Evolutionary conservation across 352 stramenopile species (phyloP).

Genomic region (Pythium periplocum): DNA sequence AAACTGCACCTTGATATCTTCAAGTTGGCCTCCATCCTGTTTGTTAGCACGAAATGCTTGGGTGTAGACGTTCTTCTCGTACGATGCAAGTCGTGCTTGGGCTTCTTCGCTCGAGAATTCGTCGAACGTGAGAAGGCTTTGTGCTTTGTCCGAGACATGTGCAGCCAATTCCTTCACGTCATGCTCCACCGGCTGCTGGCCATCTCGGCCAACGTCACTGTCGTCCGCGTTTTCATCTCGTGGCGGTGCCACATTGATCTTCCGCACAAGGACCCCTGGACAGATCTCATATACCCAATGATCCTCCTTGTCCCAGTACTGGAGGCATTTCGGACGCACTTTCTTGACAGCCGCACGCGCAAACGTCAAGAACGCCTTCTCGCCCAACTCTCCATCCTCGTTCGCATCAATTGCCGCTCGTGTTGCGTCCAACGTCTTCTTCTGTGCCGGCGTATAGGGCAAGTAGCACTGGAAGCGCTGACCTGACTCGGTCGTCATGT

Average conservation of each 20-base stretch:
- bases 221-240: too few species aligned
- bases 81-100: conserved; percentile 31
- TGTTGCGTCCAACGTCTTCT: not conserved
- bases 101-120: conserved; percentile 43
- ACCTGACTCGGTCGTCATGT: conserved; percentile 60
- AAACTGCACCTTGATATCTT: conserved; percentile 58
- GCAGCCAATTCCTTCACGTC: conserved; percentile 11
- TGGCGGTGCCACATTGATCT: conserved; percentile 21
- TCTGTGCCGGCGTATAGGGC: conserved; percentile 24
- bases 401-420: not conserved
- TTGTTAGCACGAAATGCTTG: conserved; percentile 29
- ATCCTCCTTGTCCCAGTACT: conserved; percentile 44
- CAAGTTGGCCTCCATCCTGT: conserved; percentile 5
- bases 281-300: conserved; percentile 72
- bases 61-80: conserved; percentile 55
- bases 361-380: conserved; percentile 36
- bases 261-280: conserved; percentile 43
- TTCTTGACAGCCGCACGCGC: conserved; percentile 45
- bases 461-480: conserved; percentile 76
- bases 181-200: not conserved
- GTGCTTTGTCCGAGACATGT: conserved; percentile 24
- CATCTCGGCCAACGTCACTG: too few species aligned
- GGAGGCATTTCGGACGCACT: conserved; percentile 56
- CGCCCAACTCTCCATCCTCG: not conserved
- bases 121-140: conserved; percentile 26